Percentiles rank a stretch among this genome's conserved stretches.
Evolutionary conservation across 2,329 filamentous ascomycete genomes (phyloP).

Genomic region (Tolypocladium cylindrosporum): DNA sequence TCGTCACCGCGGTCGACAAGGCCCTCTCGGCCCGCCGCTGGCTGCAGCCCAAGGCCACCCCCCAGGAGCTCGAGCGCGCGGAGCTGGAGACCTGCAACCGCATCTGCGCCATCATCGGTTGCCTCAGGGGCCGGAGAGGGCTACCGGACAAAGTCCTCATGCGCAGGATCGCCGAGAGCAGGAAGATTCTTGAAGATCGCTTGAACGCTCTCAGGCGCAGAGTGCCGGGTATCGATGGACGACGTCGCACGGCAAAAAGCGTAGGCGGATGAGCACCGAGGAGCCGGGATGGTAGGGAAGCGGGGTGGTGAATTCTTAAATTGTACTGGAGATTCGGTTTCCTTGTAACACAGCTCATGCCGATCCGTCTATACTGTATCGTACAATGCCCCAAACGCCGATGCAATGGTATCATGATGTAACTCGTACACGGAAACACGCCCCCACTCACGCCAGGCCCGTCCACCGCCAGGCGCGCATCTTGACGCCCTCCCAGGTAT

Average conservation of each 20-base stretch:
- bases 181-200: not conserved
- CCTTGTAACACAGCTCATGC: not conserved
- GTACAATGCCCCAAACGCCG: not conserved
- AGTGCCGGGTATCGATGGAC: not conserved
- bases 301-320: not conserved
- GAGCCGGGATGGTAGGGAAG: not conserved
- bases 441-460: slow-evolving; percentile 32
- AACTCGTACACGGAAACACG: not conserved
- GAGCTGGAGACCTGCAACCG: not conserved
- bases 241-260: not conserved
- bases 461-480: slow-evolving; percentile 47
- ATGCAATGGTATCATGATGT: not conserved
- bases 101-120: not conserved
- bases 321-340: not conserved
- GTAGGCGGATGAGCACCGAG: too few species aligned
- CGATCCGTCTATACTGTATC: not conserved
- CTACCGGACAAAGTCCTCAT: not conserved
- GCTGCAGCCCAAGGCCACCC: not conserved
- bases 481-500: slow-evolving; percentile 57
- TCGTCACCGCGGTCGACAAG: not conserved
- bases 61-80: not conserved
- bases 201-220: not conserved
- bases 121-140: not conserved
- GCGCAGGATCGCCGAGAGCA: not conserved
- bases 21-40: not conserved